phyloP scores from a whole-genome alignment of 1,284 basidiomycete genomes.

The Anthracocystis walkeri region DNA sequence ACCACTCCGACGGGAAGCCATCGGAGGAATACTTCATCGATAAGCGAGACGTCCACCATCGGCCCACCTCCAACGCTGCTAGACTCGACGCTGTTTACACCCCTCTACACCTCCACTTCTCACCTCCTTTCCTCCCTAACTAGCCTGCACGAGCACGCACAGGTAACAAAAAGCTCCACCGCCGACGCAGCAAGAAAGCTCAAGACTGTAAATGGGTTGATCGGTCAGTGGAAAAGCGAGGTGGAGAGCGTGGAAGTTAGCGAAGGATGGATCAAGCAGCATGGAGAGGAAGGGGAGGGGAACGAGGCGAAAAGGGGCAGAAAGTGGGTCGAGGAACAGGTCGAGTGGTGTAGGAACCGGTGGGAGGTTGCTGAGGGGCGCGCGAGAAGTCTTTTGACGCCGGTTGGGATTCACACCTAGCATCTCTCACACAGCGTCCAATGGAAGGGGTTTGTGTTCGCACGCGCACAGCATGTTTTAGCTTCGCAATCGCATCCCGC shows the following conservation, averaged over 20 bases:
- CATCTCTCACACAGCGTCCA: background rate
- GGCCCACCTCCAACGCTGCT: background rate
- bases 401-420: conserved; percentile 13
- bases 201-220: conserved; percentile 27
- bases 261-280: conserved; percentile 23
- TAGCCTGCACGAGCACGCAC: conserved; percentile 48
- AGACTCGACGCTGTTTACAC: conserved; percentile 7
- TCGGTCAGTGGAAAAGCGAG: conserved; percentile 40
- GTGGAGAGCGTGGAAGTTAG: conserved; percentile 34
- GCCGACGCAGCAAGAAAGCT: conserved; percentile 44
- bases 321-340: conserved; percentile 31
- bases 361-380: conserved; percentile 24
- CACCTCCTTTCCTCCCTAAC: conserved; percentile 22
- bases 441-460: too few relatives aligned
- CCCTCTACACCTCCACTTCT: conserved; percentile 26
- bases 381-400: conserved; percentile 25
- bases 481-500: too few relatives aligned
- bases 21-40: background rate
- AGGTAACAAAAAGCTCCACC: conserved; percentile 37
- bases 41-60: conserved; percentile 11
- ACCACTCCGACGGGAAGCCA: background rate
- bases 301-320: too few relatives aligned
- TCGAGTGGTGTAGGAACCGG: conserved; percentile 22
- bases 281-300: background rate
- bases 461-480: background rate